Evolutionary conservation across 2,329 filamentous ascomycete genomes (phyloP).

Genomic region (Elsinoe ampelina): DNA sequence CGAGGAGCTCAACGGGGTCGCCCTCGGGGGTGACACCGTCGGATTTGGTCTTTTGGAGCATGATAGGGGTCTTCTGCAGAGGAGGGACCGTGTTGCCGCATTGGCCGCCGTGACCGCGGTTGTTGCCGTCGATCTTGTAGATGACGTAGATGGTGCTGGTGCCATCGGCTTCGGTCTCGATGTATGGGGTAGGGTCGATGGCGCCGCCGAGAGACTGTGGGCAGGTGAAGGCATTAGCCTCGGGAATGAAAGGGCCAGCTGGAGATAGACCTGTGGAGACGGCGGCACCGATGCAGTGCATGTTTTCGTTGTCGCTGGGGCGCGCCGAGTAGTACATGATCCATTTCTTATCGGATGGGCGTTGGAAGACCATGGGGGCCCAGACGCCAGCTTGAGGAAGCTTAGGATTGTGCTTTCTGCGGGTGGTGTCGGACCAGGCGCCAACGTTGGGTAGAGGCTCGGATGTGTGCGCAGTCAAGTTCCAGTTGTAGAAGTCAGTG

Average conservation of each 20-base stretch:
- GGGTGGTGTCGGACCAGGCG: slow-evolving; percentile 20
- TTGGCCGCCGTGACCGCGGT: slow-evolving; percentile 23
- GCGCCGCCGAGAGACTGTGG: slow-evolving; percentile 24
- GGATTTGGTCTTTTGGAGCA: slow-evolving; percentile 25
- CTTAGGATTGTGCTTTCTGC: slow-evolving; percentile 13
- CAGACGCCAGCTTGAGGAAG: slow-evolving; percentile 24
- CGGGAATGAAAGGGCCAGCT: slow-evolving; percentile 24
- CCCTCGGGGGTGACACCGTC: slow-evolving; percentile 24
- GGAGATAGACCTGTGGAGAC: slow-evolving; percentile 21
- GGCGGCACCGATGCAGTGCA: slow-evolving; percentile 28
- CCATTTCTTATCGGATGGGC: slow-evolving; percentile 22
- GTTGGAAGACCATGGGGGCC: slow-evolving; percentile 26
- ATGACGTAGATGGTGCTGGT: slow-evolving; percentile 22
- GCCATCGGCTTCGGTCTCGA: slow-evolving; percentile 19
- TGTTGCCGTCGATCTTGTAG: slow-evolving; percentile 31
- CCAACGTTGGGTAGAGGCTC: slow-evolving; percentile 27
- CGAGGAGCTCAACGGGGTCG: slow-evolving; percentile 21
- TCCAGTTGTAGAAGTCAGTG: slow-evolving; percentile 28
- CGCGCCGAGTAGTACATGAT: slow-evolving; percentile 29
- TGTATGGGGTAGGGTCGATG: slow-evolving; percentile 26
- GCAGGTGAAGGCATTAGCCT: slow-evolving; percentile 21
- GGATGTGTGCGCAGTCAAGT: slow-evolving; percentile 19
- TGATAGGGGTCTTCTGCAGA: slow-evolving; percentile 24
- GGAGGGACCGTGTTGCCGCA: slow-evolving; percentile 25
- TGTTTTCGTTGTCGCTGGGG: slow-evolving; percentile 11